Evolutionary conservation across 179 eudicot species (phyloP).

Genomic region (Carnegiea gigantea): DNA sequence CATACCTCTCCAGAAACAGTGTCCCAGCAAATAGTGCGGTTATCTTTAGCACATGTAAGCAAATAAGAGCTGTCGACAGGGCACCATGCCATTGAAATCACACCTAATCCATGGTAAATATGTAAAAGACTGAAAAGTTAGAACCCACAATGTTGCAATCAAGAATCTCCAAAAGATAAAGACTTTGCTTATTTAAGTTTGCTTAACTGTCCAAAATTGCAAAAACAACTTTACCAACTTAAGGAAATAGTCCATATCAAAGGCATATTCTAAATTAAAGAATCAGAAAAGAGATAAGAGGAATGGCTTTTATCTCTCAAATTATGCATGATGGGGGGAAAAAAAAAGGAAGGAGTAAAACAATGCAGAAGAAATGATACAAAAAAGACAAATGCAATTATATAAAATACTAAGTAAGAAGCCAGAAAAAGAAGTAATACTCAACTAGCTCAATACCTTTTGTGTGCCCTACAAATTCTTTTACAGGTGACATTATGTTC

Average conservation of each 20-base stretch:
- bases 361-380: background rate
- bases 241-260: background rate
- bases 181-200: too few relatives aligned
- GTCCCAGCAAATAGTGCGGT: constrained; percentile 98
- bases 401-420: background rate
- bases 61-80: constrained; percentile 85
- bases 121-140: constrained; percentile 5
- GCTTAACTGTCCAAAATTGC: background rate
- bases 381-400: constrained; percentile 10
- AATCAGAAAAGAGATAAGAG: background rate
- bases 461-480: constrained; percentile 86
- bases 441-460: constrained; percentile 51
- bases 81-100: constrained; percentile 98
- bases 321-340: too few relatives aligned
- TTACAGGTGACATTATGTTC: constrained; percentile 76
- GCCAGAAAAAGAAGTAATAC: background rate
- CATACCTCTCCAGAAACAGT: constrained; percentile 77
- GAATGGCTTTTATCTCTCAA: background rate
- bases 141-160: background rate
- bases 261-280: background rate
- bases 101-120: constrained; percentile 50
- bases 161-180: background rate
- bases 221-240: background rate
- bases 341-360: background rate
- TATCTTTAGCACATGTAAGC: constrained; percentile 95